Conservation (phyloP, 768 basidiomycete genomes). For the Sarcomyxa edulis region DNA sequence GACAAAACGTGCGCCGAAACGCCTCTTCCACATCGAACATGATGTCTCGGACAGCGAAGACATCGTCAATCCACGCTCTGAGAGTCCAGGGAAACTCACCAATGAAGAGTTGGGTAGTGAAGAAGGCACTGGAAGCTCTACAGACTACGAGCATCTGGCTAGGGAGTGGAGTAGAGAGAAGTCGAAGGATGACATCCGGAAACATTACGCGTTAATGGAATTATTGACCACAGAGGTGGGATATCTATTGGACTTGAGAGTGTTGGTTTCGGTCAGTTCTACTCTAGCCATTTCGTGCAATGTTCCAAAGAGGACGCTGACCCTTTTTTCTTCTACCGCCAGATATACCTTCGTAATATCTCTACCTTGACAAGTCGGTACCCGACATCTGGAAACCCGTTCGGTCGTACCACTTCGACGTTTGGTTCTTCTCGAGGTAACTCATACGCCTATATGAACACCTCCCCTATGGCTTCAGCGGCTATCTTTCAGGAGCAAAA, state of each 20-base stretch:
- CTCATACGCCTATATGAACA: too few species aligned
- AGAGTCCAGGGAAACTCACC: constrained; percentile 10
- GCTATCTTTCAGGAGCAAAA: too few species aligned
- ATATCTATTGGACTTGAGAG: constrained; percentile 75
- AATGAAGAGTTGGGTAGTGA: constrained; percentile 11
- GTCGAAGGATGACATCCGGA: constrained; percentile 41
- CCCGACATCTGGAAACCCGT: constrained; percentile 20
- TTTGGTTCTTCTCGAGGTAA: constrained; percentile 7
- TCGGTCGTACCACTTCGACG: neutral
- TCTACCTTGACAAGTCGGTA: constrained; percentile 41
- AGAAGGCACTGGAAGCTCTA: too few species aligned
- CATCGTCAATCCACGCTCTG: constrained; percentile 11
- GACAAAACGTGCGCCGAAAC: constrained; percentile 13
- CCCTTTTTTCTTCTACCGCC: constrained; percentile 10
- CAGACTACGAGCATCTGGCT: neutral
- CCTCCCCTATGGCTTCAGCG: too few species aligned
- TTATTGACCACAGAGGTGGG: constrained; percentile 79
- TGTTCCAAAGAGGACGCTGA: neutral
- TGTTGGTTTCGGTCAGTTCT: constrained; percentile 61
- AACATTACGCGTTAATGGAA: constrained; percentile 78
- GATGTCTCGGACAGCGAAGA: constrained; percentile 26
- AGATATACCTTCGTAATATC: constrained; percentile 66
- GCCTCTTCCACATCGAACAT: constrained; percentile 28
- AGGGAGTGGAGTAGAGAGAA: constrained; percentile 25
- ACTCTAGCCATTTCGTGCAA: neutral